These are phyloP conservation scores for Sclerotinia glacialis DNA, from an alignment of 2,329 filamentous ascomycete genomes.

Conservation along the genomic window DNA sequence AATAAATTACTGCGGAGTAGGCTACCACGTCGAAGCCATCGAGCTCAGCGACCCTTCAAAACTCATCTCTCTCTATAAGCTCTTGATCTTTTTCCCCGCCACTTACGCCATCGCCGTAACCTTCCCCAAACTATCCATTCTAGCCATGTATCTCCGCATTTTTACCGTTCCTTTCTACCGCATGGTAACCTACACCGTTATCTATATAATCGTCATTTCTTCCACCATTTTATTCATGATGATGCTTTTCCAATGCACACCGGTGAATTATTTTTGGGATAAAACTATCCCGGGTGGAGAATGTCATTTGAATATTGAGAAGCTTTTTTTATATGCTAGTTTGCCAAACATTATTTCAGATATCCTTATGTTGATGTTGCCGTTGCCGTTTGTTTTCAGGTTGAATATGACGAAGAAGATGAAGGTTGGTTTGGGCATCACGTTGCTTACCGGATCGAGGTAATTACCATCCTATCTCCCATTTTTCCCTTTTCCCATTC, in stretches of 20 bases:
- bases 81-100: conserved; percentile 17
- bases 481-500: not conserved
- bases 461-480: not conserved
- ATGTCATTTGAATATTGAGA: conserved; percentile 26
- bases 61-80: conserved; percentile 2
- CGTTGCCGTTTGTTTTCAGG: conserved; percentile 38
- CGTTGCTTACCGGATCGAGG: conserved; percentile 20
- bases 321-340: conserved; percentile 45
- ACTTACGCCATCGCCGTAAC: conserved; percentile 23
- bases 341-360: conserved; percentile 45
- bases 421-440: conserved; percentile 17
- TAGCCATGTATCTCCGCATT: conserved; percentile 26
- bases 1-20: conserved; percentile 21
- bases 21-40: conserved; percentile 15
- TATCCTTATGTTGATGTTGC: conserved; percentile 40
- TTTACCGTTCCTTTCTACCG: conserved; percentile 24
- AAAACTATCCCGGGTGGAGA: conserved; percentile 24
- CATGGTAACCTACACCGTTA: conserved; percentile 22
- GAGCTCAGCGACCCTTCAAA: not conserved
- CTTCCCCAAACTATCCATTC: conserved; percentile 26
- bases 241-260: conserved; percentile 26
- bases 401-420: conserved; percentile 33
- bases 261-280: conserved; percentile 27
- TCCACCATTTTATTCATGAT: conserved; percentile 20
- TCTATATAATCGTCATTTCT: conserved; percentile 15